These are phyloP conservation scores for Aspergillus sp. DNA, from an alignment of 2,329 filamentous ascomycete genomes.

Conservation along the genomic window DNA sequence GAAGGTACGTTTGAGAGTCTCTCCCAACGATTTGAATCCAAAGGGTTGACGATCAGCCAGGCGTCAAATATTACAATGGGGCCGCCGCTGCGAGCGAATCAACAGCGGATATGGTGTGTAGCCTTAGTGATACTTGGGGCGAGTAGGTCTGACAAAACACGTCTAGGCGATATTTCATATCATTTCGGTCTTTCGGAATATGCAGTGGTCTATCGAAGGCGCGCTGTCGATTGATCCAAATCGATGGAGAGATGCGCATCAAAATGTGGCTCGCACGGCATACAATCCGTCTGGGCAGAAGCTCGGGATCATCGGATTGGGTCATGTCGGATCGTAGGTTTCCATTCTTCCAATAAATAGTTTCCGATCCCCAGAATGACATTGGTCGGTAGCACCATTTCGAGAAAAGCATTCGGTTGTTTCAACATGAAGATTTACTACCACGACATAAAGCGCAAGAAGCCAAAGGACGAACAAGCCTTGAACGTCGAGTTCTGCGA, in stretches of 20 bases:
- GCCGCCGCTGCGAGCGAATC: background rate
- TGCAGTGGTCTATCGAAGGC: background rate
- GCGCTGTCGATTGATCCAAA: background rate
- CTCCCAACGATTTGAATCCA: background rate
- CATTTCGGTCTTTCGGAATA: background rate
- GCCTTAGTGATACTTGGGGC: too few species aligned
- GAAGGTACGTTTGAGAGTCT: background rate
- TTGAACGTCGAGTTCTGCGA: background rate
- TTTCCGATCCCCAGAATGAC: too few species aligned
- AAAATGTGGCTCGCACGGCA: background rate
- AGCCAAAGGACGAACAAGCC: background rate
- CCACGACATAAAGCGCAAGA: background rate
- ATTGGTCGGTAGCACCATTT: background rate
- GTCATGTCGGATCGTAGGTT: background rate
- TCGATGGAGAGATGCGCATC: background rate
- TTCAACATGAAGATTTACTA: background rate
- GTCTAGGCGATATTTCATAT: background rate
- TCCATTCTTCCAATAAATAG: background rate
- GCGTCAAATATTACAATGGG: background rate
- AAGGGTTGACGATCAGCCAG: background rate
- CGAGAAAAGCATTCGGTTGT: background rate
- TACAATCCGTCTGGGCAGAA: background rate
- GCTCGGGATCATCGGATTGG: background rate
- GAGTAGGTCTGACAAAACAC: background rate
- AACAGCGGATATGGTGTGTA: background rate